Evolutionary conservation across 768 basidiomycete genomes (phyloP).

Genomic region (Galerina sulciceps): DNA sequence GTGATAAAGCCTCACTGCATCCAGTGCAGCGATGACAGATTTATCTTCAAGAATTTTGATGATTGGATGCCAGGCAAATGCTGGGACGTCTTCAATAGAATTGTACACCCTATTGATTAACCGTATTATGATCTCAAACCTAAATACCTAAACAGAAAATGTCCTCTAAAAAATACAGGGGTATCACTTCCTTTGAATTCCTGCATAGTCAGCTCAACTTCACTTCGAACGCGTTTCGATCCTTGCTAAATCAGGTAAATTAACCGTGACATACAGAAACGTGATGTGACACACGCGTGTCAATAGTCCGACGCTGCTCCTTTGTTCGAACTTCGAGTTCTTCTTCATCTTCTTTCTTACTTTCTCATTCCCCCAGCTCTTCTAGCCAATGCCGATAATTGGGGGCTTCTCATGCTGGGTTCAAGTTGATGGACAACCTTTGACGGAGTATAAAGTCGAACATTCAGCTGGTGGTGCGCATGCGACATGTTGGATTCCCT

Average conservation of each 20-base stretch:
- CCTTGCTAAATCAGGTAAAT: too few species aligned
- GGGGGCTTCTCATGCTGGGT: background rate
- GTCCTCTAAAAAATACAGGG: too few species aligned
- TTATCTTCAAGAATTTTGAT: slow-evolving; percentile 12
- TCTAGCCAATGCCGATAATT: background rate
- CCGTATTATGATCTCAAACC: slow-evolving; percentile 19
- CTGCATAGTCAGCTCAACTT: too few species aligned
- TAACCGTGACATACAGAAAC: background rate
- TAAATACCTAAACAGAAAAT: too few species aligned
- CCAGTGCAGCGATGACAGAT: slow-evolving; percentile 5
- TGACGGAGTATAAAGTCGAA: background rate
- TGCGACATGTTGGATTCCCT: background rate
- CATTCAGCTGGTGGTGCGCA: background rate
- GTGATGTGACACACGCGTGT: background rate
- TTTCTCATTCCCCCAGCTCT: too few species aligned
- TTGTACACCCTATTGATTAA: slow-evolving; percentile 30
- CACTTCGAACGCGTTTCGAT: too few species aligned
- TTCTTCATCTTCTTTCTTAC: background rate
- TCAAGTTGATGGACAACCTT: background rate
- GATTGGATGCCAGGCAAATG: background rate
- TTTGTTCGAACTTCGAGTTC: background rate
- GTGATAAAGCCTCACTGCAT: slow-evolving; percentile 4
- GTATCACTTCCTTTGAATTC: too few species aligned
- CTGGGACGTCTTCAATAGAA: slow-evolving; percentile 21
- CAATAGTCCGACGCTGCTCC: too few species aligned